A percentile compares a stretch with the other conserved stretches of the same genome.
Conservation (phyloP, 257 asterid genomes). For the Forsythia viridissima region DNA sequence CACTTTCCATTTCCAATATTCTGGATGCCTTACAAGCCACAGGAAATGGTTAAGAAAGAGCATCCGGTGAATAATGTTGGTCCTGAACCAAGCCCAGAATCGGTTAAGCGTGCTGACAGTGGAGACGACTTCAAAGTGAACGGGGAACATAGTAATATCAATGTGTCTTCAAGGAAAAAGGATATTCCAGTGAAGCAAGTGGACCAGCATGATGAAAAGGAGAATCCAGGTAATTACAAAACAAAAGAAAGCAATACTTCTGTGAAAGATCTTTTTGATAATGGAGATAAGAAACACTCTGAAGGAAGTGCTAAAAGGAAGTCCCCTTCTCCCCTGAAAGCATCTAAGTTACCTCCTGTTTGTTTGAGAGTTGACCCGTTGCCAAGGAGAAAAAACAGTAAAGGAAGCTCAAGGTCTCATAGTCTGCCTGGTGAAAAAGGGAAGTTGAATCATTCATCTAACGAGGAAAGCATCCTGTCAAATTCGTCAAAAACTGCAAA, state of each 20-base stretch:
- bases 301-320: constrained; percentile 28
- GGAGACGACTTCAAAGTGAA: constrained; percentile 12
- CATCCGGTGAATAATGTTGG: constrained; percentile 1
- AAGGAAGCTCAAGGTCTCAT: constrained; percentile 51
- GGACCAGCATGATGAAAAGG: constrained; percentile 25
- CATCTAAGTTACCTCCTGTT: constrained; percentile 70
- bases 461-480: constrained; percentile 16
- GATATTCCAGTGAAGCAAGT: constrained; percentile 55
- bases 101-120: constrained; percentile 10
- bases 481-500: not conserved
- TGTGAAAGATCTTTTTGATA: not conserved
- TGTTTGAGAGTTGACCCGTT: constrained; percentile 81
- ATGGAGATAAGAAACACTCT: constrained; percentile 21
- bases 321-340: constrained; percentile 42
- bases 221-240: not conserved
- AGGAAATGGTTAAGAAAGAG: constrained; percentile 22
- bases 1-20: constrained; percentile 48
- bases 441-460: constrained; percentile 22
- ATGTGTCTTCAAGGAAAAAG: constrained; percentile 16
- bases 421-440: constrained; percentile 45
- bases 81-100: constrained; percentile 17
- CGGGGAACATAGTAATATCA: constrained; percentile 8
- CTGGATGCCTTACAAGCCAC: constrained; percentile 62
- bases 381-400: constrained; percentile 45
- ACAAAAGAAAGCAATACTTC: constrained; percentile 24